phyloP scores from a whole-genome alignment of 2,329 filamentous ascomycete species.

The Zelopaecilomyces penicillatus region DNA sequence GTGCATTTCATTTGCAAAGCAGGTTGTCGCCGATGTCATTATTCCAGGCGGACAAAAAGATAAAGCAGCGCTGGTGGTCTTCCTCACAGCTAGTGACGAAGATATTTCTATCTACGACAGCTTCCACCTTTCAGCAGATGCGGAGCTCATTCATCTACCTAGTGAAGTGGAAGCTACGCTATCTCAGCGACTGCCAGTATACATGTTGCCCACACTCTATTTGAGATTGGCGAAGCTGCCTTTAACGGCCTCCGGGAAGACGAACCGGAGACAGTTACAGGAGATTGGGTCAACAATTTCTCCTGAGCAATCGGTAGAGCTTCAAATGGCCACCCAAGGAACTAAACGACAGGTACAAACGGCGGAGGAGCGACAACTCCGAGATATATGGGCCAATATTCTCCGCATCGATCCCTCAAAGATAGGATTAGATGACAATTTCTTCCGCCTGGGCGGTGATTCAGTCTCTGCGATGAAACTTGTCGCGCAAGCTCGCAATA shows the following conservation, averaged over 20 bases:
- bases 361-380: background rate
- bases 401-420: background rate
- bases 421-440: slow-evolving; percentile 1
- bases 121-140: no score
- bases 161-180: slow-evolving; percentile 2
- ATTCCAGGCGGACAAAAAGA: background rate
- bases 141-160: background rate
- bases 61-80: background rate
- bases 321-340: background rate
- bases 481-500: slow-evolving; percentile 4
- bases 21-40: background rate
- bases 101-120: no score
- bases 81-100: background rate
- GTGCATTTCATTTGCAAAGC: background rate
- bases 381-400: background rate
- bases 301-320: background rate
- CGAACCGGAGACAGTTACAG: slow-evolving; percentile 8
- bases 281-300: slow-evolving; percentile 4
- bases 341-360: background rate
- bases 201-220: slow-evolving; percentile 14
- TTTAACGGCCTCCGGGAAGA: slow-evolving; percentile 11
- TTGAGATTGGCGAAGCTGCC: slow-evolving; percentile 10
- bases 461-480: slow-evolving; percentile 3
- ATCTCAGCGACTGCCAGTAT: slow-evolving; percentile 6
- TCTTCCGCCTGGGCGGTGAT: slow-evolving; percentile 4